phyloP scores from a whole-genome alignment of 179 eudicot species.

The Camellia oleifera region DNA sequence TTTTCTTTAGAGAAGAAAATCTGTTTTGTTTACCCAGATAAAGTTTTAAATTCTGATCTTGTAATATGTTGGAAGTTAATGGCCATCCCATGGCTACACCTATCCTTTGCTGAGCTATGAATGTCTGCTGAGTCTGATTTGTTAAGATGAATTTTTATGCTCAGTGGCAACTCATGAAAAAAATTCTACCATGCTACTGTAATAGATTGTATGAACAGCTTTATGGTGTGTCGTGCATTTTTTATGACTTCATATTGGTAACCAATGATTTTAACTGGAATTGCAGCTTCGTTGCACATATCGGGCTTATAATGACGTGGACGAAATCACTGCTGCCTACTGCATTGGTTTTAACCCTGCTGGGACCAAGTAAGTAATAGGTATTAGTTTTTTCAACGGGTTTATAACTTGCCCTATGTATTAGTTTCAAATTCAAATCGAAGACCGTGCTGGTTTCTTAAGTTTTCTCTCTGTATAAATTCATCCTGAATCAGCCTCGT shows the following conservation, averaged over 20 bases:
- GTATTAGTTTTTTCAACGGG: slow-evolving; percentile 12
- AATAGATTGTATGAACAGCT: neutral
- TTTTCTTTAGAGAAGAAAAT: neutral
- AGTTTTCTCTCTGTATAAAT: neutral
- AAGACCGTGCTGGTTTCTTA: neutral
- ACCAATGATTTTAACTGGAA: slow-evolving; percentile 7
- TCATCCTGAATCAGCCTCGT: neutral
- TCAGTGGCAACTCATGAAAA: slow-evolving; percentile 2
- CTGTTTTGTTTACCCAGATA: neutral
- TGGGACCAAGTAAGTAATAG: slow-evolving; percentile 70
- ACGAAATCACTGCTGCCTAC: slow-evolving; percentile 95
- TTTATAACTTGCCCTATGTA: neutral
- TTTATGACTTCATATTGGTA: neutral
- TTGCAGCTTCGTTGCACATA: slow-evolving; percentile 95
- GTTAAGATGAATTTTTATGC: neutral
- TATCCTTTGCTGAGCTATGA: neutral
- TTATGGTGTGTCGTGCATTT: neutral
- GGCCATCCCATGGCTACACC: neutral
- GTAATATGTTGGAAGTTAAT: neutral
- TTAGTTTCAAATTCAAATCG: neutral
- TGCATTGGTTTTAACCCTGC: slow-evolving; percentile 83
- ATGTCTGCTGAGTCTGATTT: neutral
- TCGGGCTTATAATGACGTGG: slow-evolving; percentile 98
- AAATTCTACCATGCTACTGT: neutral
- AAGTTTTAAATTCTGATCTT: neutral